A percentile compares a stretch with the other conserved stretches of the same genome.
These are phyloP conservation scores for Vanrija pseudolonga DNA, from an alignment of 1,284 basidiomycete species.

Conservation along the genomic window DNA sequence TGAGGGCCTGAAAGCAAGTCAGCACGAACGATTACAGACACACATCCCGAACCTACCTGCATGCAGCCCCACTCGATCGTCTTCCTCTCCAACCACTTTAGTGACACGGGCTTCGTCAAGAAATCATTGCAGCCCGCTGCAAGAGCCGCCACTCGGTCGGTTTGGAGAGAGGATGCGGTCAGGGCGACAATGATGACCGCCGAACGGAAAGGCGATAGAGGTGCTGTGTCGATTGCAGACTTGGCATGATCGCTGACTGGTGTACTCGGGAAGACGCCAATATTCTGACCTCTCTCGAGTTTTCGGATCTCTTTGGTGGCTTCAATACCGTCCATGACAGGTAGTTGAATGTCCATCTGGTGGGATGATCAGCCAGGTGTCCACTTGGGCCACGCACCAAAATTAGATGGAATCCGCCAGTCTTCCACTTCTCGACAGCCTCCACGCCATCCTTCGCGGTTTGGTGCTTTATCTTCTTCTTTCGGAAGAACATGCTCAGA, in stretches of 20 bases:
- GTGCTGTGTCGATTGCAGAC: constrained; percentile 2
- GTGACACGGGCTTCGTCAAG: constrained; percentile 91
- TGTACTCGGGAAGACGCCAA: constrained; percentile 65
- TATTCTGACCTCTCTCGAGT: constrained; percentile 67
- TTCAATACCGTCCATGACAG: constrained; percentile 96
- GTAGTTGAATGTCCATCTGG: constrained; percentile 99
- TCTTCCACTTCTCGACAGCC: constrained; percentile 93
- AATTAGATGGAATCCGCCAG: constrained; percentile 91
- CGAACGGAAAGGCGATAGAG: constrained; percentile 67
- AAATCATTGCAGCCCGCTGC: constrained; percentile 99
- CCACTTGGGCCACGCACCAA: constrained; percentile 56
- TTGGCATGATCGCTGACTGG: constrained; percentile 57
- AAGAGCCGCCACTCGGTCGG: constrained; percentile 90
- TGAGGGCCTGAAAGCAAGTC: constrained; percentile 38
- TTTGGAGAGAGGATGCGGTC: constrained; percentile 88
- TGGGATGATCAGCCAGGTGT: constrained; percentile 35
- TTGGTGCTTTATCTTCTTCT: constrained; percentile 93
- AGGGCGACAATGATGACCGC: constrained; percentile 98
- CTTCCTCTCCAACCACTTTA: constrained; percentile 96
- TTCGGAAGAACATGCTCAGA: constrained; percentile 89
- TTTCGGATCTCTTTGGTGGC: constrained; percentile 94
- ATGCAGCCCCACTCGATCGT: constrained; percentile 90
- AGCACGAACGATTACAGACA: constrained; percentile 1
- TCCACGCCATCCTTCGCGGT: constrained; percentile 93
- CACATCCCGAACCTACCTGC: constrained; percentile 36